A percentile compares a stretch with the other conserved stretches of the same genome.
Evolutionary conservation across 2,329 filamentous ascomycete species (phyloP).

Genomic region (Parafenestella ontariensis): DNA sequence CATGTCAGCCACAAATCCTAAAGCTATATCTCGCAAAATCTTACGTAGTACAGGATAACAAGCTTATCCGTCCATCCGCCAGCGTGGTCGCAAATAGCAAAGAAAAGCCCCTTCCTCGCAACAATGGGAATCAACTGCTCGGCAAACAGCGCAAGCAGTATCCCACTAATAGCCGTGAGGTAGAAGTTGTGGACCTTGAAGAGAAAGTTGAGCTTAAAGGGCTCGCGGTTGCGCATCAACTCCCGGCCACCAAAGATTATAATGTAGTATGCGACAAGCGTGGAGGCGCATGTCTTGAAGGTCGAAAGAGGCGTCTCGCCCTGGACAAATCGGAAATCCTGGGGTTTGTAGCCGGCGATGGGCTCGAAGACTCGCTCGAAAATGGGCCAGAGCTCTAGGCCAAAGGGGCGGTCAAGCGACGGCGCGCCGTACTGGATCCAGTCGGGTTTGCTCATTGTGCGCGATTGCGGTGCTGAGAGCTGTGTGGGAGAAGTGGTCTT

Average conservation of each 20-base stretch:
- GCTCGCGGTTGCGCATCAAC: slow-evolving; percentile 84
- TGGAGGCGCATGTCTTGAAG: slow-evolving; percentile 78
- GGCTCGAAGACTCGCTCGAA: slow-evolving; percentile 86
- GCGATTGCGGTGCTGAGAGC: slow-evolving; percentile 12
- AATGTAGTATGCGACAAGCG: slow-evolving; percentile 88
- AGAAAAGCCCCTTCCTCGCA: slow-evolving; percentile 81
- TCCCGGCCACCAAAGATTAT: slow-evolving; percentile 93
- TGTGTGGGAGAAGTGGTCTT: slow-evolving; percentile 1
- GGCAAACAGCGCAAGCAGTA: slow-evolving; percentile 82
- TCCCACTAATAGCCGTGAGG: slow-evolving; percentile 83
- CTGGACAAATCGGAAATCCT: slow-evolving; percentile 83
- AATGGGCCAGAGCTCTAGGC: slow-evolving; percentile 89
- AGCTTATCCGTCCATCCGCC: slow-evolving; percentile 95
- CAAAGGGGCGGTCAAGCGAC: slow-evolving; percentile 90
- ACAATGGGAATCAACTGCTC: slow-evolving; percentile 91
- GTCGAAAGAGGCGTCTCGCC: slow-evolving; percentile 91
- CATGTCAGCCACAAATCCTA: slow-evolving; percentile 46
- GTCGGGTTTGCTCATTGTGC: slow-evolving; percentile 59
- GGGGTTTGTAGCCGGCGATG: slow-evolving; percentile 79
- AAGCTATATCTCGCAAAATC: slow-evolving; percentile 47
- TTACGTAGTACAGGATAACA: slow-evolving; percentile 94
- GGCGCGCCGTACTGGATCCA: slow-evolving; percentile 67
- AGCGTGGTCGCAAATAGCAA: slow-evolving; percentile 78
- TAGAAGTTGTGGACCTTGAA: slow-evolving; percentile 98
- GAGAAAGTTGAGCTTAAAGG: slow-evolving; percentile 84